phyloP scores from a whole-genome alignment of 805 yeast genomes.

The Starmerella scarabaei region DNA sequence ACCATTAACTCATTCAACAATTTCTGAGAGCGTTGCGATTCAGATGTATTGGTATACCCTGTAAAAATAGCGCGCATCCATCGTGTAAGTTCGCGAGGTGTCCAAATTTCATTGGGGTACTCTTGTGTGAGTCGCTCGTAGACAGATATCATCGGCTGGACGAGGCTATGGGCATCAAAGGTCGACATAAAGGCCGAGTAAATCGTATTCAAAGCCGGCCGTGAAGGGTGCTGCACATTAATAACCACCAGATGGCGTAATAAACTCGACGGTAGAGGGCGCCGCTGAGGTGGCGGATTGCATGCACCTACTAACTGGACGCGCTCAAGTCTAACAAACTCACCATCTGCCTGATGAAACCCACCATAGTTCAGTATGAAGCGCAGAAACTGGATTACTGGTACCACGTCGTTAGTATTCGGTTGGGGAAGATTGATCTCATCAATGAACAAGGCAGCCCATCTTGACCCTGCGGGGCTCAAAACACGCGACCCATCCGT shows the following conservation, averaged over 20 bases:
- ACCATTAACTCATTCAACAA: slow-evolving; percentile 52
- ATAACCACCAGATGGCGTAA: slow-evolving; percentile 52
- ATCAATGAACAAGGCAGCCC: slow-evolving; percentile 80
- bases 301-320: slow-evolving; percentile 92
- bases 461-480: slow-evolving; percentile 50
- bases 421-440: slow-evolving; percentile 71
- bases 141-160: slow-evolving; percentile 54
- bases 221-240: slow-evolving; percentile 69
- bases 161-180: slow-evolving; percentile 40
- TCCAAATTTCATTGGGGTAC: slow-evolving; percentile 55
- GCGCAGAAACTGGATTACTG: slow-evolving; percentile 56
- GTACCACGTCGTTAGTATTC: slow-evolving; percentile 64
- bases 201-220: slow-evolving; percentile 48
- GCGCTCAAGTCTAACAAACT: slow-evolving; percentile 53
- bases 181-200: slow-evolving; percentile 44
- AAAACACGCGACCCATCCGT: slow-evolving; percentile 40
- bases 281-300: slow-evolving; percentile 71
- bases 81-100: slow-evolving; percentile 85
- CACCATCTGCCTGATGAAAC: slow-evolving; percentile 47
- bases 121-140: slow-evolving; percentile 35
- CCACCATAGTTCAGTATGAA: slow-evolving; percentile 63
- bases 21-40: slow-evolving; percentile 2
- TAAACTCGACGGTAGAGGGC: slow-evolving; percentile 44
- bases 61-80: slow-evolving; percentile 68
- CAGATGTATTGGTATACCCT: slow-evolving; percentile 24